Conservation (phyloP, 768 basidiomycete genomes). For the Rossbeevera mucosa region DNA sequence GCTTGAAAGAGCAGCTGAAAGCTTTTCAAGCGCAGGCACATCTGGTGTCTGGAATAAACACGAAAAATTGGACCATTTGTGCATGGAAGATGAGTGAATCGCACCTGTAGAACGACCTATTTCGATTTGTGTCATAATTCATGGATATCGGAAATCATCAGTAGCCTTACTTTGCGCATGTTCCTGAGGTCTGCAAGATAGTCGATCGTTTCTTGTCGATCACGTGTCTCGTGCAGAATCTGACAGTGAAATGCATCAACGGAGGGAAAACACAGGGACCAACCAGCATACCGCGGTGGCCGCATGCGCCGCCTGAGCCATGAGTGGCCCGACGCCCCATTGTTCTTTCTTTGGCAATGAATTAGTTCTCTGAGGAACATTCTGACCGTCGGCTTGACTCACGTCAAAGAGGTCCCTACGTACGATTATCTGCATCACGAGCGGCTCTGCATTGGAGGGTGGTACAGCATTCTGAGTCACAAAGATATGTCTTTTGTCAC, state of each 20-base stretch:
- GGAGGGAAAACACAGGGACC: background rate
- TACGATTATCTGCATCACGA: slow-evolving; percentile 44
- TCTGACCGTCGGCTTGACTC: slow-evolving; percentile 13
- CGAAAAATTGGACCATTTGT: too few relatives aligned
- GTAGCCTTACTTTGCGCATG: slow-evolving; percentile 38
- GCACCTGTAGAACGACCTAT: slow-evolving; percentile 41
- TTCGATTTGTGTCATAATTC: background rate
- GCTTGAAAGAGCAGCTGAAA: slow-evolving; percentile 27
- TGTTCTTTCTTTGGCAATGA: slow-evolving; percentile 32
- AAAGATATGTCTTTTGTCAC: background rate
- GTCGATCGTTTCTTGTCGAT: slow-evolving; percentile 33
- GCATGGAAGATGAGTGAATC: background rate
- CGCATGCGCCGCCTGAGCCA: slow-evolving; percentile 43
- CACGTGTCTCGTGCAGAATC: slow-evolving; percentile 39
- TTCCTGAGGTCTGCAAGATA: slow-evolving; percentile 36
- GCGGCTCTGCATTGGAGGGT: slow-evolving; percentile 13
- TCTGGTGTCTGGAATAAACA: slow-evolving; percentile 29
- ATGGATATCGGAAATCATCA: background rate
- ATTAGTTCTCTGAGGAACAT: background rate
- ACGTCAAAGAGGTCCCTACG: slow-evolving; percentile 40
- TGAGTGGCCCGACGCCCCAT: slow-evolving; percentile 42
- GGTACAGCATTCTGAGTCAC: background rate
- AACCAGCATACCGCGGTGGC: slow-evolving; percentile 34
- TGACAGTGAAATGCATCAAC: slow-evolving; percentile 7
- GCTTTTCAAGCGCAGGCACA: slow-evolving; percentile 28